Percentiles rank a stretch among this genome's conserved stretches.
Conservation (phyloP, 2,329 filamentous ascomycete genomes). For the Verruconis gallopava region DNA sequence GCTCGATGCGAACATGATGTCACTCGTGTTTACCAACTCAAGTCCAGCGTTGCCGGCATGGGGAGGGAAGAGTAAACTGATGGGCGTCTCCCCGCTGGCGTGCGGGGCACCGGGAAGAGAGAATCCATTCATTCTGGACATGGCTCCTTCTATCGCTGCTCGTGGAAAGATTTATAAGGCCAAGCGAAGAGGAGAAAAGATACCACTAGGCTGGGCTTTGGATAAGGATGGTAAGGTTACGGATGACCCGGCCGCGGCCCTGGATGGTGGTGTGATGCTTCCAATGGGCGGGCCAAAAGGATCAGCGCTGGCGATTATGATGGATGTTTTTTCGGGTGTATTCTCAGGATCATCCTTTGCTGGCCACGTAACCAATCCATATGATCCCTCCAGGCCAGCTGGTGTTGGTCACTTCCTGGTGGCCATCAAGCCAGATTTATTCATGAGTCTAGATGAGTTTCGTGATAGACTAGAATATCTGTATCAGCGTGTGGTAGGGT, state of each 20-base stretch:
- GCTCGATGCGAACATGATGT: constrained; percentile 52
- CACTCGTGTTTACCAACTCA: constrained; percentile 46
- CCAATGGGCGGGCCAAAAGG: constrained; percentile 81
- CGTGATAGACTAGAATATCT: constrained; percentile 48
- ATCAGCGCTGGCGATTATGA: constrained; percentile 65
- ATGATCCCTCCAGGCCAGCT: constrained; percentile 54
- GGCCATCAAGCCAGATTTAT: constrained; percentile 61
- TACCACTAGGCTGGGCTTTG: constrained; percentile 62
- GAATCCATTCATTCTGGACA: constrained; percentile 59
- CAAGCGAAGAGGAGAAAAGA: constrained; percentile 51
- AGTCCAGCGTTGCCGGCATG: constrained; percentile 60
- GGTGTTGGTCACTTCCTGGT: constrained; percentile 66
- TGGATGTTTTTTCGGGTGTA: constrained; percentile 78
- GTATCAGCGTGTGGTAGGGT: constrained; percentile 39
- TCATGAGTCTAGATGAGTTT: constrained; percentile 59
- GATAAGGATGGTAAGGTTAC: constrained; percentile 57
- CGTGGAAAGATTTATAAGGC: constrained; percentile 65
- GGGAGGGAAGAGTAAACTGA: constrained; percentile 53
- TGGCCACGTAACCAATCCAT: constrained; percentile 62
- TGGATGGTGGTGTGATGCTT: constrained; percentile 62
- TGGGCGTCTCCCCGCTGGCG: constrained; percentile 63
- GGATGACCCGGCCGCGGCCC: constrained; percentile 55
- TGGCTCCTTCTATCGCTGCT: constrained; percentile 57
- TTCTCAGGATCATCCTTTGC: constrained; percentile 68
- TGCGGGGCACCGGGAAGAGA: constrained; percentile 59